A percentile compares a stretch with the other conserved stretches of the same genome.
These are phyloP conservation scores for Sphagnum contortum DNA, from an alignment of 225 moss, liverwort and hornwort species.

Conservation along the genomic window DNA sequence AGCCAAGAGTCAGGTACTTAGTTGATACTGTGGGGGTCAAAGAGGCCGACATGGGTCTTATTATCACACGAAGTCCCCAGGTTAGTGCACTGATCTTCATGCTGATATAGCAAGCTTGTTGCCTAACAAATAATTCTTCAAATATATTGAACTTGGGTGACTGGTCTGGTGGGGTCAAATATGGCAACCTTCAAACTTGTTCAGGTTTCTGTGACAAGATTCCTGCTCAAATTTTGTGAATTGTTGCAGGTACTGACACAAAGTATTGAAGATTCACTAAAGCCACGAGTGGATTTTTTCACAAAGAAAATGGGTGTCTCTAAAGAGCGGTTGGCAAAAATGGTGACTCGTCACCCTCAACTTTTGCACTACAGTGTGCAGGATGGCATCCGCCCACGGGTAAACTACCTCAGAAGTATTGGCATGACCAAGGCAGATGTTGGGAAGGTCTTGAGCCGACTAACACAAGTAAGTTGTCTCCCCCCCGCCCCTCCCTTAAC, in stretches of 20 bases:
- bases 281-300: slow-evolving; percentile 59
- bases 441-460: slow-evolving; percentile 48
- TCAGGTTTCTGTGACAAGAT: background rate
- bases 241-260: slow-evolving; percentile 48
- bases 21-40: slow-evolving; percentile 45
- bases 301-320: slow-evolving; percentile 49
- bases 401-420: slow-evolving; percentile 54
- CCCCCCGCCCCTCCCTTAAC: background rate
- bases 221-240: too few relatives aligned
- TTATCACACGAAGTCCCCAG: slow-evolving; percentile 59
- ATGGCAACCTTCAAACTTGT: background rate
- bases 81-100: slow-evolving; percentile 1
- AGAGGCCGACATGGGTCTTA: slow-evolving; percentile 43
- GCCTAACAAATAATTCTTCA: too few relatives aligned
- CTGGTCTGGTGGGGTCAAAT: background rate
- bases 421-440: slow-evolving; percentile 53
- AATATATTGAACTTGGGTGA: too few relatives aligned
- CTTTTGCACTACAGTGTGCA: slow-evolving; percentile 66
- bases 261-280: slow-evolving; percentile 61
- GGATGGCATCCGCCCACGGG: slow-evolving; percentile 49
- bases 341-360: slow-evolving; percentile 73
- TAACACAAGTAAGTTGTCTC: slow-evolving; percentile 27
- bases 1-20: slow-evolving; percentile 50
- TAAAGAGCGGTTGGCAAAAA: slow-evolving; percentile 56
- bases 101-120: too few relatives aligned